Evolutionary conservation across 139 green algal genomes (phyloP), one percentile per base, ranked within the genome.

Genomic region (Volvox reticuliferus): DNA sequence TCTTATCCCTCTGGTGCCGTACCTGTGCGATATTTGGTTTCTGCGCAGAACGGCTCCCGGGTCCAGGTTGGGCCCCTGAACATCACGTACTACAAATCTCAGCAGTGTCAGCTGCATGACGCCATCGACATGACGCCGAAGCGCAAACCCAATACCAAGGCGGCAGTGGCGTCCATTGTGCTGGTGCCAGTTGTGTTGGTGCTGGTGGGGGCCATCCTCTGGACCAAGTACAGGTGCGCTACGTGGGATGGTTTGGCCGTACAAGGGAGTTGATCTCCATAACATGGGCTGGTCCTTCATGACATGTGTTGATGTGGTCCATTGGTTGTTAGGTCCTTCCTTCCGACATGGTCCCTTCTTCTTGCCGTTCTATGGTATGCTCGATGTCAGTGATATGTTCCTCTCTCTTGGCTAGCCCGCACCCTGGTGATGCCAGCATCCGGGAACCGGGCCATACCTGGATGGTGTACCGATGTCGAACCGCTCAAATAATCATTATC

Each of bases 171-270:
- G 32, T 85, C 87, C 62, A 50, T 86, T 2, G 22, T 86, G 0
- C 1, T 86, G 36, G 76, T 86, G 61, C 76, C 76, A 1, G 0
- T 35, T 55, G 61, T 79, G 2, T 77, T 91, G 32, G 20, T 91
- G 0, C 50, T 79, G 18, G 16, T 86, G 1, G 87, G 76, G 0
- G n/a, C 24, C 2, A 69, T 91, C 24, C 33, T 91, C 5, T 91
- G 30, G 13, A 68, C 6, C 76, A 91, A 91, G 55, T 91, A 91
- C 86, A 84, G 76, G 76, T 86, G 62, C 32, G 55, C 26, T 26
- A 28, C 16, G 36, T 2, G 28, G 37, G 0, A 37, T 21, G 36
- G 12, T 35, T 62, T 18, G 14, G 1, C 44, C 9, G 44, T 55
- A 55, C 44, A 55, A 55, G 44, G 5, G 44, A 55, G 44, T 9